Percentiles rank a stretch among this genome's conserved stretches.
phyloP scores from a whole-genome alignment of 805 yeast genomes.

The Pichia membranifaciens region DNA sequence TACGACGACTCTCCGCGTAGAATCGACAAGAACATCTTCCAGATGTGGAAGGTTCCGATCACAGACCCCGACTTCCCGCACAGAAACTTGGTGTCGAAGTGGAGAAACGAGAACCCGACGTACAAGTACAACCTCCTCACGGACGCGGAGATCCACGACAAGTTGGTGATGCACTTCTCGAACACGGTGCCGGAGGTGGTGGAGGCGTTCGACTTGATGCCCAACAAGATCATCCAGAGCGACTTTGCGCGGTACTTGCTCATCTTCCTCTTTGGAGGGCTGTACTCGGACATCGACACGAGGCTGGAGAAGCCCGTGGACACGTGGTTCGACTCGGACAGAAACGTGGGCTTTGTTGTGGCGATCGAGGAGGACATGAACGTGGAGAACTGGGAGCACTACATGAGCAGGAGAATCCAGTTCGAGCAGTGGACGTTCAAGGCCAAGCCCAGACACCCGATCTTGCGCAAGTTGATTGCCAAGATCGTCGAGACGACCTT shows the following conservation, averaged over 20 bases:
- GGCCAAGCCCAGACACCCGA: constrained; percentile 57
- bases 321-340: constrained; percentile 54
- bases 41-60: constrained; percentile 32
- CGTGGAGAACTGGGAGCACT: constrained; percentile 47
- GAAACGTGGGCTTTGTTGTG: constrained; percentile 47
- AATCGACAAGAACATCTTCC: constrained; percentile 30
- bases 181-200: constrained; percentile 44
- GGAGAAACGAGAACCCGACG: constrained; percentile 33
- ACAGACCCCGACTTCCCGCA: constrained; percentile 33
- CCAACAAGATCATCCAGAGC: constrained; percentile 46
- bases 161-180: constrained; percentile 24
- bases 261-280: constrained; percentile 51
- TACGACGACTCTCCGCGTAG: constrained; percentile 30
- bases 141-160: constrained; percentile 29
- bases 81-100: constrained; percentile 25
- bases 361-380: constrained; percentile 51
- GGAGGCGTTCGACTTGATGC: constrained; percentile 48
- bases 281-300: constrained; percentile 58
- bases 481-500: constrained; percentile 47
- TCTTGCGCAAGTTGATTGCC: constrained; percentile 48
- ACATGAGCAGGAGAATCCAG: constrained; percentile 48
- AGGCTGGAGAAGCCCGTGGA: constrained; percentile 50
- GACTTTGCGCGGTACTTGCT: constrained; percentile 55
- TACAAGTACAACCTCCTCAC: constrained; percentile 29
- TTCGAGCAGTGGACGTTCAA: constrained; percentile 60